A percentile compares a stretch with the other conserved stretches of the same genome.
Conservation (phyloP, 331 rosid genomes). For the Malus hybrid region DNA sequence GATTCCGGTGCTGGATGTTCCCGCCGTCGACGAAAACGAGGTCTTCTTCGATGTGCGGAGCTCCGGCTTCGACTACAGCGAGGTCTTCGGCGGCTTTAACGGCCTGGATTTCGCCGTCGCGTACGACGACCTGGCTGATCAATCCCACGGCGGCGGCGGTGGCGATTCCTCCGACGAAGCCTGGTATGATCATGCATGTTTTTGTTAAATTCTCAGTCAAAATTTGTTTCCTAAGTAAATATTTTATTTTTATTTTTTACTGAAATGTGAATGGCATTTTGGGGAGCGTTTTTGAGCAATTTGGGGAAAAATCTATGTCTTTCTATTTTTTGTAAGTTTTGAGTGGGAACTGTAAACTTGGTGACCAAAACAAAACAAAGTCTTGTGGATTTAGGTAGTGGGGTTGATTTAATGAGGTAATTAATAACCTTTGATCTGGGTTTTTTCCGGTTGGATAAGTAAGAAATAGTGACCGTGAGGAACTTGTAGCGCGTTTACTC, state of each 20-base stretch:
- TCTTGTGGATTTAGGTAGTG: neutral
- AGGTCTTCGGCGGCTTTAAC: constrained; percentile 61
- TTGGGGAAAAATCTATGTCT: neutral
- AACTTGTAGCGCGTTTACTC: no score
- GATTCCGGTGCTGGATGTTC: constrained; percentile 87
- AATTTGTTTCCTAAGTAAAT: neutral
- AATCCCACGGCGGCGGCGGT: constrained; percentile 11
- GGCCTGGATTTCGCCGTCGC: constrained; percentile 59
- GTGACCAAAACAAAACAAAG: neutral
- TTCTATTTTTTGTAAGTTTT: neutral
- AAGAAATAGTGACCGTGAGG: neutral
- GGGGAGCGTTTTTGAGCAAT: neutral
- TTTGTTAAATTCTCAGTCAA: constrained; percentile 9
- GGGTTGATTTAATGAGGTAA: neutral
- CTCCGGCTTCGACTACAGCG: constrained; percentile 60
- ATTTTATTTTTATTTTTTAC: neutral
- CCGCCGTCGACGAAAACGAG: constrained; percentile 56
- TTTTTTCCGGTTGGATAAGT: neutral
- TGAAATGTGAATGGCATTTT: neutral
- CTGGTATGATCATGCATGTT: constrained; percentile 51
- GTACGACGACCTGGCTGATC: constrained; percentile 56
- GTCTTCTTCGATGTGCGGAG: constrained; percentile 60
- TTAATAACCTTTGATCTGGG: neutral
- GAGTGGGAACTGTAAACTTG: neutral
- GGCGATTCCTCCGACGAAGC: constrained; percentile 55